Conservation (phyloP, 2,329 filamentous ascomycete genomes). For the Ceratocystis destructans region DNA sequence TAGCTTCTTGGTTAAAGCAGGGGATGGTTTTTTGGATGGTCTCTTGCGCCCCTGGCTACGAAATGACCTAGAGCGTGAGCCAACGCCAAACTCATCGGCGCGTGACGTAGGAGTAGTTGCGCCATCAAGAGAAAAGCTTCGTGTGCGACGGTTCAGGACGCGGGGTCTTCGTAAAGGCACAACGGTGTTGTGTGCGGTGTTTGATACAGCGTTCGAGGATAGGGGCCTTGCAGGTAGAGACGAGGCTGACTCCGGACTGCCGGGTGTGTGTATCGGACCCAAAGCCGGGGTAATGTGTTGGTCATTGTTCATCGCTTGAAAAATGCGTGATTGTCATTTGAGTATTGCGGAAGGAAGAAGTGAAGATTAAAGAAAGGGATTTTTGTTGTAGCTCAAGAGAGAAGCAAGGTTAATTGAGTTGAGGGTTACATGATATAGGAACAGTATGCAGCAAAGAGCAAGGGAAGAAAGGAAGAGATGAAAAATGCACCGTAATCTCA, state of each 20-base stretch:
- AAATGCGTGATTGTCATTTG: background rate
- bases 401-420: background rate
- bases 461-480: background rate
- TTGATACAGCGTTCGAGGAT: background rate
- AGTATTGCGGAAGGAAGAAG: background rate
- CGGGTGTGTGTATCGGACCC: constrained; percentile 2
- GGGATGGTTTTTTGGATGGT: constrained; percentile 28
- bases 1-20: constrained; percentile 42
- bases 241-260: background rate
- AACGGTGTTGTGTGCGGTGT: background rate
- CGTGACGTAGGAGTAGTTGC: constrained; percentile 12
- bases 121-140: constrained; percentile 16
- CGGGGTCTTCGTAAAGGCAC: constrained; percentile 14
- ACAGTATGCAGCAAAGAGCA: background rate
- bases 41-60: constrained; percentile 26
- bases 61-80: constrained; percentile 20
- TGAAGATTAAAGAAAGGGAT: background rate
- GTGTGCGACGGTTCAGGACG: constrained; percentile 8
- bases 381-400: background rate
- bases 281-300: constrained; percentile 6
- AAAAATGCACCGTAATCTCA: background rate
- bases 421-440: constrained; percentile 6
- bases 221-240: background rate
- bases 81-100: constrained; percentile 18
- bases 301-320: constrained; percentile 12